Conservation (phyloP, 305 asterid genomes). For the Euphrasia arctica region DNA sequence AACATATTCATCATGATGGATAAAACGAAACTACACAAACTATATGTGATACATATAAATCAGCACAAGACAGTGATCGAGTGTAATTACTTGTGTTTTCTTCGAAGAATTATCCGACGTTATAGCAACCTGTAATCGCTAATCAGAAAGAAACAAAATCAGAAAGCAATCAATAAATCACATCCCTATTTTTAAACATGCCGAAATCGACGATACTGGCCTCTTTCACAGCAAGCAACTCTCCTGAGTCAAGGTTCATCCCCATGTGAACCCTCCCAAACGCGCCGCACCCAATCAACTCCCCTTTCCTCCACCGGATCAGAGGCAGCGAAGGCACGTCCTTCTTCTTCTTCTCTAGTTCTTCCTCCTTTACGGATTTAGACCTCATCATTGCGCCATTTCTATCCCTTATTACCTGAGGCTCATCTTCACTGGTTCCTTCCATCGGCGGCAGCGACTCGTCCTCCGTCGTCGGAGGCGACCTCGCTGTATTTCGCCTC, state of each 20-base stretch:
- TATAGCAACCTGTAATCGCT: constrained; percentile 64
- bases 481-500: constrained; percentile 29
- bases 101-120: constrained; percentile 72
- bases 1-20: background rate
- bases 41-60: constrained; percentile 8
- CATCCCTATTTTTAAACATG: constrained; percentile 13
- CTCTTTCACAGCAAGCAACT: constrained; percentile 96
- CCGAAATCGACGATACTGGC: constrained; percentile 30
- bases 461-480: constrained; percentile 37
- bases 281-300: constrained; percentile 93
- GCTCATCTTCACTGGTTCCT: constrained; percentile 33
- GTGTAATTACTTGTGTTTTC: constrained; percentile 64
- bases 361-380: constrained; percentile 29
- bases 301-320: constrained; percentile 96
- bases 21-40: constrained; percentile 10
- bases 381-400: constrained; percentile 13
- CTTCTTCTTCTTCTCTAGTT: constrained; percentile 33
- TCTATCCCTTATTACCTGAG: constrained; percentile 19
- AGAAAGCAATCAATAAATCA: constrained; percentile 22
- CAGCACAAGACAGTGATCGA: constrained; percentile 26
- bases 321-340: constrained; percentile 37
- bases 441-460: constrained; percentile 52
- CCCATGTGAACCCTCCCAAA: constrained; percentile 99
- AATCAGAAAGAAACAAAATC: constrained; percentile 15
- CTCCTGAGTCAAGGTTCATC: constrained; percentile 95